Evolutionary conservation across 2,329 filamentous ascomycete genomes (phyloP).

Genomic region (Neofusicoccum kwambonambiense): DNA sequence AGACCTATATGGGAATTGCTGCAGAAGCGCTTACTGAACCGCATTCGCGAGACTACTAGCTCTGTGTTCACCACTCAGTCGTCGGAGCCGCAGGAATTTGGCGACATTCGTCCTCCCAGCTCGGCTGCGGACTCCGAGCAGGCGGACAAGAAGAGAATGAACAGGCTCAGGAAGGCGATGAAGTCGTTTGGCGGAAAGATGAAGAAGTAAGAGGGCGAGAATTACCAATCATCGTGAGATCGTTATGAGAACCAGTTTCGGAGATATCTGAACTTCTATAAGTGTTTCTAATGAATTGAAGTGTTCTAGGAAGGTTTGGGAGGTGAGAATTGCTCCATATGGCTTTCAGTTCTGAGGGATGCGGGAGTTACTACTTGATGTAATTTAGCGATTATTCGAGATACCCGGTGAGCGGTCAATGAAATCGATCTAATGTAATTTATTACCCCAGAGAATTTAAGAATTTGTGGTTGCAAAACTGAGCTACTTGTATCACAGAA

Average conservation of each 20-base stretch:
- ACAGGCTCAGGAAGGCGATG: constrained; percentile 17
- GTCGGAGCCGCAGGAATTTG: constrained; percentile 3
- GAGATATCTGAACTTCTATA: neutral
- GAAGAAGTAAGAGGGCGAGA: constrained; percentile 3
- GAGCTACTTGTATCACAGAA: neutral
- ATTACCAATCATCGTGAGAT: neutral
- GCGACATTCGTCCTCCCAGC: constrained; percentile 4
- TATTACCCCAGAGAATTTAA: too few relatives aligned
- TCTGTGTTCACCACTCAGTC: constrained; percentile 6
- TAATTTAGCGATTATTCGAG: constrained; percentile 7
- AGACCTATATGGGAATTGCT: constrained; percentile 35
- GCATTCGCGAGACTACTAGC: neutral
- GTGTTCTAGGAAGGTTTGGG: neutral
- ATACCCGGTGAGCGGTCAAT: constrained; percentile 10
- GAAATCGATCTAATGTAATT: neutral
- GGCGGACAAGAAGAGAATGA: constrained; percentile 12
- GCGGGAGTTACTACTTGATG: constrained; percentile 1
- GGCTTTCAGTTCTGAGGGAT: neutral
- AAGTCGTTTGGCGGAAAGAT: constrained; percentile 13
- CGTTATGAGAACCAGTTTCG: neutral
- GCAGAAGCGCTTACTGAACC: constrained; percentile 25
- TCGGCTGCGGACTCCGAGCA: constrained; percentile 15
- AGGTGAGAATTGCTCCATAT: neutral
- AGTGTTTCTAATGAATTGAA: neutral
- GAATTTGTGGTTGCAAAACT: neutral